Evolutionary conservation across 2,329 filamentous ascomycete genomes (phyloP).

Genomic region (Nigrospora oryzae): DNA sequence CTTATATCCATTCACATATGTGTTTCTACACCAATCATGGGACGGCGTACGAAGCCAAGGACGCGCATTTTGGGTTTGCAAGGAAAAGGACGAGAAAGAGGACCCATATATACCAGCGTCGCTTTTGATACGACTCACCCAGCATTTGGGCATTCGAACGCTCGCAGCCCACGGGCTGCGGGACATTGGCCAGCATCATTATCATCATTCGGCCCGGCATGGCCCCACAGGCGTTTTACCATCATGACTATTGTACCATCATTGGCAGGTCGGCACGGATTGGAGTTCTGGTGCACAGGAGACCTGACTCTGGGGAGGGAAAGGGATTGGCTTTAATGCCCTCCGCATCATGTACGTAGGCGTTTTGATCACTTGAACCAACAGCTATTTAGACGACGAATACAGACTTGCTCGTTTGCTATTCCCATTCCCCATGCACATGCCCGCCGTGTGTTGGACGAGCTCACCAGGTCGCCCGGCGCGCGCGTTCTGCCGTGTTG

Average conservation of each 20-base stretch:
- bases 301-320: background rate
- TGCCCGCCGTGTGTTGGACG: too few relatives aligned
- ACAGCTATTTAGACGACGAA: background rate
- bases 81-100: background rate
- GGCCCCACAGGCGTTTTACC: slow-evolving; percentile 1
- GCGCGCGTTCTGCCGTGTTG: too few relatives aligned
- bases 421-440: background rate
- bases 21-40: slow-evolving; percentile 1
- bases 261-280: slow-evolving; percentile 1
- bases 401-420: background rate
- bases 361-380: background rate
- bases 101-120: slow-evolving; percentile 1
- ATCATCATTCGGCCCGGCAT: slow-evolving; percentile 1
- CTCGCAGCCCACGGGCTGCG: background rate
- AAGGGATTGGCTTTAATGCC: background rate
- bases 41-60: slow-evolving; percentile 1
- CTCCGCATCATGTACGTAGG: background rate
- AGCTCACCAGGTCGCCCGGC: too few relatives aligned
- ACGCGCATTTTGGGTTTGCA: background rate
- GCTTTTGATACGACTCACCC: background rate
- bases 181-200: background rate
- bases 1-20: background rate
- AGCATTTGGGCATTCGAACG: background rate
- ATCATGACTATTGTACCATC: background rate
- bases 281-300: slow-evolving; percentile 1